Conservation (phyloP, 2,329 filamentous ascomycete genomes). For the Fusarium praegraminearum region DNA sequence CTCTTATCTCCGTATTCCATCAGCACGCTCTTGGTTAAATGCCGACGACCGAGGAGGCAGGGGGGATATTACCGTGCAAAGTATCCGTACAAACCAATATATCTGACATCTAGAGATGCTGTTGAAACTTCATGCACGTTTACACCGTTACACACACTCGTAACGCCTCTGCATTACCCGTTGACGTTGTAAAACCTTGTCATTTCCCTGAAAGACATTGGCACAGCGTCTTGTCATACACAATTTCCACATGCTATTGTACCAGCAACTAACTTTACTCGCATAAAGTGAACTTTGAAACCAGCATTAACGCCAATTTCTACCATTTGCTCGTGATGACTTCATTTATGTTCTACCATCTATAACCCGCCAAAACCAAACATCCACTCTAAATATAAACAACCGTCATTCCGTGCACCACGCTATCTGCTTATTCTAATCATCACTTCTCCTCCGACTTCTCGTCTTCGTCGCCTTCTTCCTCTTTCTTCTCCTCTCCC, state of each 20-base stretch:
- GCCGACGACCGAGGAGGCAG: conserved; percentile 21
- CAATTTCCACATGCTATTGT: neutral
- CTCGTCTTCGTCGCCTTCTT: conserved; percentile 23
- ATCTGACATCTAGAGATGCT: neutral
- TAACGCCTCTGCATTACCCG: conserved; percentile 17
- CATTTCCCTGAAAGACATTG: conserved; percentile 1
- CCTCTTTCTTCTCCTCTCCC: conserved; percentile 46
- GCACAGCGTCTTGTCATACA: conserved; percentile 18
- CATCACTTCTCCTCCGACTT: conserved; percentile 19
- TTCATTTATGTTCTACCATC: conserved; percentile 24
- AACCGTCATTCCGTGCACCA: neutral
- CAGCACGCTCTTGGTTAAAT: neutral
- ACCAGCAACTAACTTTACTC: neutral
- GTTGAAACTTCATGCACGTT: conserved; percentile 5
- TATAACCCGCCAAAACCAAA: conserved; percentile 1
- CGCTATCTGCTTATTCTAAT: conserved; percentile 17
- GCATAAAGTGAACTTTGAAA: neutral
- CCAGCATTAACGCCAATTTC: neutral
- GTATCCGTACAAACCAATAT: too few species aligned
- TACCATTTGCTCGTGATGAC: conserved; percentile 21
- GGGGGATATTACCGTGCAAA: neutral
- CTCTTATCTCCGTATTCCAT: conserved; percentile 23
- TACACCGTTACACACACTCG: conserved; percentile 1
- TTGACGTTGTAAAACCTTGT: conserved; percentile 13
- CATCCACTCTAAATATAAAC: conserved; percentile 13